Percentiles rank a stretch among this genome's conserved stretches.
Evolutionary conservation across 2,329 filamentous ascomycete species (phyloP).

Genomic region (Talaromyces amestolkiae): DNA sequence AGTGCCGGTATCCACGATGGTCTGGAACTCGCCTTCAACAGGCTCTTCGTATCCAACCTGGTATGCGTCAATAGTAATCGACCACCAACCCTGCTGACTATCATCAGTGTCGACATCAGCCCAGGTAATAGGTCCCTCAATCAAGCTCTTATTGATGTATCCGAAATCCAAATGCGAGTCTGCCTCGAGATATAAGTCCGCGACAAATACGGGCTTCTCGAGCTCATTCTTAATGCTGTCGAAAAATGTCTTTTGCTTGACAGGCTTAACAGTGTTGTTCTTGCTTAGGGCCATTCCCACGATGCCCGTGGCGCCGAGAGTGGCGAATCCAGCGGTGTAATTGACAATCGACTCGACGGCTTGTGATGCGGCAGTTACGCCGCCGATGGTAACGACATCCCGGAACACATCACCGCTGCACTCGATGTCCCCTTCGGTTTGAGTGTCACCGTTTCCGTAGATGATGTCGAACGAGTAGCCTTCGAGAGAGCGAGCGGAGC

Average conservation of each 20-base stretch:
- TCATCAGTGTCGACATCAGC: slow-evolving; percentile 46
- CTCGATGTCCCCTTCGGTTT: slow-evolving; percentile 62
- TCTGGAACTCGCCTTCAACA: slow-evolving; percentile 37
- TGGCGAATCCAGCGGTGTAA: slow-evolving; percentile 57
- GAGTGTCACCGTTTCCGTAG: slow-evolving; percentile 66
- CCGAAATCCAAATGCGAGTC: slow-evolving; percentile 71
- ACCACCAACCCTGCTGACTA: slow-evolving; percentile 65
- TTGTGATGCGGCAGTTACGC: slow-evolving; percentile 59
- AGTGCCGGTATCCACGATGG: slow-evolving; percentile 68
- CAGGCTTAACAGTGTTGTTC: slow-evolving; percentile 64
- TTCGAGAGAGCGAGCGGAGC: slow-evolving; percentile 48
- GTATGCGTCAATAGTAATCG: slow-evolving; percentile 59
- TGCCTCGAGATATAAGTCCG: slow-evolving; percentile 57
- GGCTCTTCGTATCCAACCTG: slow-evolving; percentile 48
- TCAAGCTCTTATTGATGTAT: slow-evolving; percentile 60
- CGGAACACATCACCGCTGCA: slow-evolving; percentile 63
- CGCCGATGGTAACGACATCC: slow-evolving; percentile 67
- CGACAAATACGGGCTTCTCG: slow-evolving; percentile 67
- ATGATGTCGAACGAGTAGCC: slow-evolving; percentile 60
- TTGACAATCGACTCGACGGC: slow-evolving; percentile 67
- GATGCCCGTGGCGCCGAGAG: slow-evolving; percentile 62
- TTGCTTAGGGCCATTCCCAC: slow-evolving; percentile 65
- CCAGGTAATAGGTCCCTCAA: slow-evolving; percentile 55
- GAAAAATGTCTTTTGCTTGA: slow-evolving; percentile 68
- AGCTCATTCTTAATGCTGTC: slow-evolving; percentile 64